Percentiles rank a stretch among this genome's conserved stretches.
phyloP scores from a whole-genome alignment of 176 grass and related monocot genomes.

The Alloteropsis semialata region DNA sequence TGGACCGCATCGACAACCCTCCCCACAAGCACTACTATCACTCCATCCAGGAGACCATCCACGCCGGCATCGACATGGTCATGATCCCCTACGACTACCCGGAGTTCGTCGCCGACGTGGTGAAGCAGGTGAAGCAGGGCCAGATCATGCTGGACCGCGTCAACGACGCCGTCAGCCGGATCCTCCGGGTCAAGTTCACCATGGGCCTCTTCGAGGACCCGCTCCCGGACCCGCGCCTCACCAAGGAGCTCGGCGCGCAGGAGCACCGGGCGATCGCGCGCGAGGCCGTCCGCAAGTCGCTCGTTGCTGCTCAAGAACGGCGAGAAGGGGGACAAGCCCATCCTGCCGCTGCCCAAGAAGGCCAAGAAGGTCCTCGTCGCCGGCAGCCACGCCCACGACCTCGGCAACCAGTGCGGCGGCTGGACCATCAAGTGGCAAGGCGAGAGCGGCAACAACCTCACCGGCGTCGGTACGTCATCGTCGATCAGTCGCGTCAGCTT shows the following conservation, averaged over 20 bases:
- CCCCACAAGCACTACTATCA: slow-evolving; percentile 67
- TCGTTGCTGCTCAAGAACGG: slow-evolving; percentile 89
- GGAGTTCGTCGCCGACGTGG: slow-evolving; percentile 54
- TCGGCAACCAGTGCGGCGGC: slow-evolving; percentile 77
- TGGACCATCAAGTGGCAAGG: slow-evolving; percentile 81
- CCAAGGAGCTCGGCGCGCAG: slow-evolving; percentile 55
- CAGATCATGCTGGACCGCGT: slow-evolving; percentile 58
- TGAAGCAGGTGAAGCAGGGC: slow-evolving; percentile 31
- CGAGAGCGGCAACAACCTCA: slow-evolving; percentile 55
- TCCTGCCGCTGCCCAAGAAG: slow-evolving; percentile 70
- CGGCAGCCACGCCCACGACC: slow-evolving; percentile 70
- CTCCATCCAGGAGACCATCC: slow-evolving; percentile 62
- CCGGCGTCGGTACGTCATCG: slow-evolving; percentile 15
- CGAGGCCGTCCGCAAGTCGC: slow-evolving; percentile 77
- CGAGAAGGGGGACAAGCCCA: slow-evolving; percentile 7
- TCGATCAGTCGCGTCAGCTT: too few relatives aligned
- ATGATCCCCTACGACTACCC: slow-evolving; percentile 81
- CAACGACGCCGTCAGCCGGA: slow-evolving; percentile 67
- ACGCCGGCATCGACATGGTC: slow-evolving; percentile 82
- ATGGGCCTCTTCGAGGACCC: slow-evolving; percentile 90
- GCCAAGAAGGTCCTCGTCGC: slow-evolving; percentile 64
- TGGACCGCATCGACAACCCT: slow-evolving; percentile 60
- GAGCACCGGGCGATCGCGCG: slow-evolving; percentile 54
- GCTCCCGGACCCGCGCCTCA: slow-evolving; percentile 50
- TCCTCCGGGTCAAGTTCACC: slow-evolving; percentile 86